A percentile compares a stretch with the other conserved stretches of the same genome.
Conservation (phyloP, 2,329 filamentous ascomycete genomes). For the Botrytis fragariae region DNA sequence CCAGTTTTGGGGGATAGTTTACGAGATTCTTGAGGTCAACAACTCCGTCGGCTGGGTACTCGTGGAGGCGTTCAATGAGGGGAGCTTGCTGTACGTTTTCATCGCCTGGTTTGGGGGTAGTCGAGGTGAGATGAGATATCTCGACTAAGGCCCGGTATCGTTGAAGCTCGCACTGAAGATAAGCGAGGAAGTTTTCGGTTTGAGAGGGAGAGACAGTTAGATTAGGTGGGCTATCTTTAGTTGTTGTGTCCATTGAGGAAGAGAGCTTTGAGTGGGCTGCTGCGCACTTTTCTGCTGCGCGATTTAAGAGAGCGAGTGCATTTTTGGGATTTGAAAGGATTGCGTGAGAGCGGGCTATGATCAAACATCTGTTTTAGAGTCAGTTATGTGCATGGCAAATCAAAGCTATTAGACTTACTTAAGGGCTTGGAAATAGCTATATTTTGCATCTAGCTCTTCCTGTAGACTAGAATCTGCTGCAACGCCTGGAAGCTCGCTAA, state of each 20-base stretch:
- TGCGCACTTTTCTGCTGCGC: slow-evolving; percentile 63
- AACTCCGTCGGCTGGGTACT: slow-evolving; percentile 63
- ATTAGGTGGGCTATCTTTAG: slow-evolving; percentile 54
- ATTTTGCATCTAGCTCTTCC: slow-evolving; percentile 72
- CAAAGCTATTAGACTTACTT: slow-evolving; percentile 56
- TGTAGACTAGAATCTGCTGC: slow-evolving; percentile 78
- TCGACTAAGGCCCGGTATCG: slow-evolving; percentile 85
- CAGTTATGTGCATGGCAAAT: background rate
- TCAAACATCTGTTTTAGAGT: slow-evolving; percentile 61
- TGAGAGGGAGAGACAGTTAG: slow-evolving; percentile 64
- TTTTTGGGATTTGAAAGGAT: slow-evolving; percentile 70
- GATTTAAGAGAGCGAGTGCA: slow-evolving; percentile 79
- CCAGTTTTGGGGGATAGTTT: slow-evolving; percentile 78
- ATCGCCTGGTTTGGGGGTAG: slow-evolving; percentile 37
- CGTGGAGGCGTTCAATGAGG: slow-evolving; percentile 70
- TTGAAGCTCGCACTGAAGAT: slow-evolving; percentile 69
- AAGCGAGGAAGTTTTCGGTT: slow-evolving; percentile 55
- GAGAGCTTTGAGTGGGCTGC: slow-evolving; percentile 49
- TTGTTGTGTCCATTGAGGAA: slow-evolving; percentile 40
- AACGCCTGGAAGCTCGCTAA: slow-evolving; percentile 86
- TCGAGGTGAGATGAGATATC: slow-evolving; percentile 60
- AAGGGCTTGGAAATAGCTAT: slow-evolving; percentile 81
- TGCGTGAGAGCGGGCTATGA: slow-evolving; percentile 81
- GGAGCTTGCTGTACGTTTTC: slow-evolving; percentile 47
- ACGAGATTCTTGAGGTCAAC: slow-evolving; percentile 80